Evolutionary conservation across 306 rosid species (phyloP), one percentile per base, ranked within the genome.

Genomic region (Vicia sativa): DNA sequence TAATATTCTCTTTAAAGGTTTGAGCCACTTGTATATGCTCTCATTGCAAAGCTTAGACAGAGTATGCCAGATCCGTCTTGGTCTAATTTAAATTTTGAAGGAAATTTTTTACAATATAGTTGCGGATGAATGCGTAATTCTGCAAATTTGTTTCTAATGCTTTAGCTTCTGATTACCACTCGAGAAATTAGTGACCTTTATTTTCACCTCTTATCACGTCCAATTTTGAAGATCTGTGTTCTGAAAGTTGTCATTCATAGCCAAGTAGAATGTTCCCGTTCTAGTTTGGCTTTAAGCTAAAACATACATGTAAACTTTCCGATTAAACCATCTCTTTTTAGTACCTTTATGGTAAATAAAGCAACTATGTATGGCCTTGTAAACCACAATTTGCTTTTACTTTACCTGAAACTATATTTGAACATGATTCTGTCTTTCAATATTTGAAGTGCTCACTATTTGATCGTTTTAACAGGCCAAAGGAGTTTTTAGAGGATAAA

Each of bases 381-480:
- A 55, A 38, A 25, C 16, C 11, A 35, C 46, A 15, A 65, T 62
- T 9, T 49, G 71, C 59, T 68, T 74, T 61, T 14, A 35, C 37
- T 19, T 38, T 23, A 23, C 26, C 61, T 43, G 65, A 49, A 31
- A 28, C 31, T 68, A 23, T 78, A 34, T 57, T 53, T 34, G 21
- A 38, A 77, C 49, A 43, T 48, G 69, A 67, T 61, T 63, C 61
- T 50, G 67, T 55, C 28, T 52, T 39, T 74, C 53, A 65, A 52
- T 59, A 55, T 55, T 59, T 52, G 55, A 67, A 68, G 74, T 73
- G 62, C 67, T 55, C 37, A 43, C 62, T 49, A 48, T 73, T 54
- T 57, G 44, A 31, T 74, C 35, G 37, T 21, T 49, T 5, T 73
- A 72, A 75, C 95, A 92, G 97, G 89, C 84, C 62, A 92, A 87